A percentile compares a stretch with the other conserved stretches of the same genome.
Conservation (phyloP, 345 rosid genomes). For the Brassica nigra region DNA sequence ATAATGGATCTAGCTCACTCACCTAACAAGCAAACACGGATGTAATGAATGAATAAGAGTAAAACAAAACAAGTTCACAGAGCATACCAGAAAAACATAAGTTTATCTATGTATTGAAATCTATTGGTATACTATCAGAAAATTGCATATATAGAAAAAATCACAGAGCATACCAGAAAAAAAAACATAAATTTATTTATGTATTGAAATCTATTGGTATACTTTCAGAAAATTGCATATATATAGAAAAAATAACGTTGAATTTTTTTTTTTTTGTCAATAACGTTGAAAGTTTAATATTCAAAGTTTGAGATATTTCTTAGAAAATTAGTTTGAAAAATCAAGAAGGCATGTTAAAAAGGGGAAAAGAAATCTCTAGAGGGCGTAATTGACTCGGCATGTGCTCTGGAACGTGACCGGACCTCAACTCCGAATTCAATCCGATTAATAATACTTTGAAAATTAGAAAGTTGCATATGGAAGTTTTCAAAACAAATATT, state of each 20-base stretch:
- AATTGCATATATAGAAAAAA: background rate
- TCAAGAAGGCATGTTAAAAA: background rate
- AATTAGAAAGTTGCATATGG: constrained; percentile 38
- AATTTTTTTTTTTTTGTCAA: no score
- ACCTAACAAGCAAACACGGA: constrained; percentile 3
- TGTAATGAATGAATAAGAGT: background rate
- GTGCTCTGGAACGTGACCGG: constrained; percentile 43
- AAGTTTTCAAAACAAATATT: constrained; percentile 19
- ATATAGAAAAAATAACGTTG: background rate
- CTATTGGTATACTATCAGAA: background rate
- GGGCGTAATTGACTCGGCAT: constrained; percentile 44
- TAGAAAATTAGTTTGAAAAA: constrained; percentile 2
- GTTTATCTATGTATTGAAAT: background rate
- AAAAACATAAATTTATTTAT: background rate
- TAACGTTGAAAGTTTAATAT: background rate
- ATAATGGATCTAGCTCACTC: constrained; percentile 3
- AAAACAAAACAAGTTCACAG: background rate
- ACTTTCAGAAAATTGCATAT: background rate
- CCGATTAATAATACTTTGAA: constrained; percentile 30
- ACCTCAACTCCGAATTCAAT: constrained; percentile 37
- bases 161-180: background rate
- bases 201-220: background rate
- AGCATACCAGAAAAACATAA: background rate
- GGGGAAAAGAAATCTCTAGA: constrained; percentile 10
- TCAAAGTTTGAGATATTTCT: background rate